phyloP scores from a whole-genome alignment of 2,329 filamentous ascomycete genomes.

The Stylonectria norvegica region DNA sequence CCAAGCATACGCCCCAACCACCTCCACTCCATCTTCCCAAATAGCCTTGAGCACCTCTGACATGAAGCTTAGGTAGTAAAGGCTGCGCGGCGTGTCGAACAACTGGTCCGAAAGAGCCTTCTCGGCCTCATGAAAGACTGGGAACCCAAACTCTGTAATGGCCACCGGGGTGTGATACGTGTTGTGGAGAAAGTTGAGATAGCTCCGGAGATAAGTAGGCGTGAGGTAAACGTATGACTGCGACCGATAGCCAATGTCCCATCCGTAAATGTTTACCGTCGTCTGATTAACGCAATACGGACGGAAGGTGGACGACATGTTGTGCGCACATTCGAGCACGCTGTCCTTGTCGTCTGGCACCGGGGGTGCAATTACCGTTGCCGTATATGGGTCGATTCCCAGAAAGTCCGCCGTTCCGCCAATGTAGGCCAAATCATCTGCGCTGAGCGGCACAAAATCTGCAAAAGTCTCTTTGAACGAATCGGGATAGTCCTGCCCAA shows the following conservation, averaged over 20 bases:
- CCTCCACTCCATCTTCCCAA: constrained; percentile 53
- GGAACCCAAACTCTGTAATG: constrained; percentile 57
- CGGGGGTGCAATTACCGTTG: constrained; percentile 50
- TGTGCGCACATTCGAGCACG: constrained; percentile 45
- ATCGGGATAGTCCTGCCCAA: constrained; percentile 49
- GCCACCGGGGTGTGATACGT: constrained; percentile 49
- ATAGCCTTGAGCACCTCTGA: constrained; percentile 54
- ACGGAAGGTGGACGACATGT: constrained; percentile 42
- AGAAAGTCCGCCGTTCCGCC: constrained; percentile 53
- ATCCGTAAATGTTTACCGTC: constrained; percentile 46
- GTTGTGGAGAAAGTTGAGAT: constrained; percentile 57
- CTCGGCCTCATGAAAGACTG: constrained; percentile 45
- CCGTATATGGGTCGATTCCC: constrained; percentile 57
- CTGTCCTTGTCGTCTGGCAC: constrained; percentile 33
- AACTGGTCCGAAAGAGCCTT: constrained; percentile 47
- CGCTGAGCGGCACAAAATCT: constrained; percentile 45
- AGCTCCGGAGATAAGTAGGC: constrained; percentile 53
- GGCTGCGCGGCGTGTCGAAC: constrained; percentile 50
- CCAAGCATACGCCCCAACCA: constrained; percentile 54
- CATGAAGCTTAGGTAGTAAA: constrained; percentile 54
- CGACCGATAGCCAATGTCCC: constrained; percentile 57
- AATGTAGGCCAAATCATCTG: constrained; percentile 47
- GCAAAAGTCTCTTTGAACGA: constrained; percentile 43
- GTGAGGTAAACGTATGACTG: constrained; percentile 57
- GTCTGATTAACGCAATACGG: constrained; percentile 53